Conservation (phyloP, 345 rosid genomes). For the Hypericum androsaemum region DNA sequence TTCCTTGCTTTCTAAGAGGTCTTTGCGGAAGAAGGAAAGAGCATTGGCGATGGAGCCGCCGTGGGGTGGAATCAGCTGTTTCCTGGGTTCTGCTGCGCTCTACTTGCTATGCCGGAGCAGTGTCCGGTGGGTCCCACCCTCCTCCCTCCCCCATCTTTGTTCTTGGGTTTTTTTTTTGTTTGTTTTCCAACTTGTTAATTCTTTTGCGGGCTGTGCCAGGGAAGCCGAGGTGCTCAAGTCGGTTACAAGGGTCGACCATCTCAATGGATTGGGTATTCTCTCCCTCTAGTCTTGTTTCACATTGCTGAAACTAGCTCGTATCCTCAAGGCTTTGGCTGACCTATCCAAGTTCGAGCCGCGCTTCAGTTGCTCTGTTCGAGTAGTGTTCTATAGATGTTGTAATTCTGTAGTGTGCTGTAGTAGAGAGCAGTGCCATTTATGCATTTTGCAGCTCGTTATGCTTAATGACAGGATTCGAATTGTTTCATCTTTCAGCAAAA, state of each 20-base stretch:
- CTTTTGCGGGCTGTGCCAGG: constrained; percentile 25
- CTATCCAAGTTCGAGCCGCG: constrained; percentile 16
- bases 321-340: not conserved
- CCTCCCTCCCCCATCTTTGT: not conserved
- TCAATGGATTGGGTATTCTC: constrained; percentile 66
- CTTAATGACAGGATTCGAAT: constrained; percentile 6
- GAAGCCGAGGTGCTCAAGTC: constrained; percentile 74
- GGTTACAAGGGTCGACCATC: constrained; percentile 66
- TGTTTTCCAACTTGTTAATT: not conserved
- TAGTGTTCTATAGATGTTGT: too few relatives aligned
- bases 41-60: constrained; percentile 61
- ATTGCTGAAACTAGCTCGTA: not conserved
- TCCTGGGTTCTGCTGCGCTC: constrained; percentile 80
- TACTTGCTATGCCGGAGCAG: constrained; percentile 87
- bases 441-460: not conserved
- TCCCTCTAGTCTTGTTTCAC: not conserved
- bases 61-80: constrained; percentile 81
- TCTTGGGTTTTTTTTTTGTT: too few relatives aligned
- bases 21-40: too few relatives aligned
- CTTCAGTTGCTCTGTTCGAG: too few relatives aligned
- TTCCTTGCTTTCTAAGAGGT: too few relatives aligned
- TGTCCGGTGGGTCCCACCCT: constrained; percentile 41
- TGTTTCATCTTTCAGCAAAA: constrained; percentile 44
- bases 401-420: too few relatives aligned
- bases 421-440: too few relatives aligned